phyloP scores from a whole-genome alignment of 73 alveolate species.

The Paramecium bursaria region DNA sequence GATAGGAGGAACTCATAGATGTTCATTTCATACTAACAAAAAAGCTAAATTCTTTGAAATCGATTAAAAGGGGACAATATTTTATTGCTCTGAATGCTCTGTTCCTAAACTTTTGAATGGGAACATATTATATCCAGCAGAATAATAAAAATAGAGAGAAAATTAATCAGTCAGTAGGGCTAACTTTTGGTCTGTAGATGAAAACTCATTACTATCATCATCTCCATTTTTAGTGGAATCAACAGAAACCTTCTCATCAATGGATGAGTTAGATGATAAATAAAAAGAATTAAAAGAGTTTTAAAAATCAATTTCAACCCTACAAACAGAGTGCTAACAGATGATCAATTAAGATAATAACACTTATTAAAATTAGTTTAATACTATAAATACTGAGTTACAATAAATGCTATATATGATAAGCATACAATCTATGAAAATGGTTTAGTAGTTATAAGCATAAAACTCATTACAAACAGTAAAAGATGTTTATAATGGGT shows the following conservation, averaged over 20 bases:
- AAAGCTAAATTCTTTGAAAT: conserved; percentile 49
- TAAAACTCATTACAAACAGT: conserved; percentile 8
- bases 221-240: conserved; percentile 43
- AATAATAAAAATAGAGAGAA: conserved; percentile 41
- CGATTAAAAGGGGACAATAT: conserved; percentile 12
- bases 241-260: conserved; percentile 33
- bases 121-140: conserved; percentile 23
- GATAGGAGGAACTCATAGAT: conserved; percentile 2
- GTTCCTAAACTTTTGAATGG: conserved; percentile 30
- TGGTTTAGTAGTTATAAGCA: conserved; percentile 11
- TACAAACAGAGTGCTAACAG: conserved; percentile 24
- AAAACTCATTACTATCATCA: conserved; percentile 19
- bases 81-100: conserved; percentile 54
- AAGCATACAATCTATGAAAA: conserved; percentile 37
- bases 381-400: conserved; percentile 48
- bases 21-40: conserved; percentile 40
- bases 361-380: conserved; percentile 13
- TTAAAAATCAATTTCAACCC: conserved; percentile 9
- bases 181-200: conserved; percentile 59
- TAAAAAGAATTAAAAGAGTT: conserved; percentile 40
- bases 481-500: conserved; percentile 29
- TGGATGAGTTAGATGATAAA: conserved; percentile 48
- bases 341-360: conserved; percentile 18
- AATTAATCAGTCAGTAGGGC: conserved; percentile 62
- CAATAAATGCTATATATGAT: conserved; percentile 48